A percentile compares a stretch with the other conserved stretches of the same genome.
These are phyloP conservation scores for Xylaria multiplex DNA, from an alignment of 2,329 filamentous ascomycete genomes.

Conservation along the genomic window DNA sequence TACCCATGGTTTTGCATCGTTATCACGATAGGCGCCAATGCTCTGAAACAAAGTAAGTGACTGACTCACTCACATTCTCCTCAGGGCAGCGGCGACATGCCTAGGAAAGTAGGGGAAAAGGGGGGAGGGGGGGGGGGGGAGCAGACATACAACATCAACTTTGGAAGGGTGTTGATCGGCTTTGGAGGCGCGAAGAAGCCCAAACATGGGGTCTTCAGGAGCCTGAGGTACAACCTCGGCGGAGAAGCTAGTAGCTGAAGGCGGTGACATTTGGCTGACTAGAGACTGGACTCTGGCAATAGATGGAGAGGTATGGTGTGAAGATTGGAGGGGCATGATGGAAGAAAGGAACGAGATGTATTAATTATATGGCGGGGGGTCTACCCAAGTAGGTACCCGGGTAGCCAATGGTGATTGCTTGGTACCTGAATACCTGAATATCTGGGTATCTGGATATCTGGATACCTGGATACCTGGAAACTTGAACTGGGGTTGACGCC, in stretches of 20 bases:
- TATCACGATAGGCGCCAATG: constrained; percentile 92
- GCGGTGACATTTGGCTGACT: constrained; percentile 75
- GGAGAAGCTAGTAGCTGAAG: constrained; percentile 74
- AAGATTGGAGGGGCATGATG: constrained; percentile 57
- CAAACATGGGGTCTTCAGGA: constrained; percentile 94
- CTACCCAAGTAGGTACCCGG: background rate
- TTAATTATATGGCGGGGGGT: constrained; percentile 16
- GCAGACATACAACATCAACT: constrained; percentile 81
- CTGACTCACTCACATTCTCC: background rate
- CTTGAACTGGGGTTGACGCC: background rate
- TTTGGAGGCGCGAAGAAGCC: constrained; percentile 86
- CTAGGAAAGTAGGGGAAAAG: background rate
- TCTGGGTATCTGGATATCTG: too few species aligned
- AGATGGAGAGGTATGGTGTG: constrained; percentile 54
- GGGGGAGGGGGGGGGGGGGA: too few species aligned
- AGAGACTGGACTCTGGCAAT: constrained; percentile 68
- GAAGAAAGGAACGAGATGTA: constrained; percentile 27
- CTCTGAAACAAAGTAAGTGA: constrained; percentile 52
- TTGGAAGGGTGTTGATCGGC: constrained; percentile 82
- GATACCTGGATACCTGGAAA: constrained; percentile 9
- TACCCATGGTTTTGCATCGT: constrained; percentile 97
- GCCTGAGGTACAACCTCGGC: constrained; percentile 84
- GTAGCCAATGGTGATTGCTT: background rate
- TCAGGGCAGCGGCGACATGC: background rate
- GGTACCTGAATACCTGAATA: background rate